A percentile compares a stretch with the other conserved stretches of the same genome.
Conservation (phyloP, 192 early-diverging fungal genomes). For the Umbelopsis ramanniana region DNA sequence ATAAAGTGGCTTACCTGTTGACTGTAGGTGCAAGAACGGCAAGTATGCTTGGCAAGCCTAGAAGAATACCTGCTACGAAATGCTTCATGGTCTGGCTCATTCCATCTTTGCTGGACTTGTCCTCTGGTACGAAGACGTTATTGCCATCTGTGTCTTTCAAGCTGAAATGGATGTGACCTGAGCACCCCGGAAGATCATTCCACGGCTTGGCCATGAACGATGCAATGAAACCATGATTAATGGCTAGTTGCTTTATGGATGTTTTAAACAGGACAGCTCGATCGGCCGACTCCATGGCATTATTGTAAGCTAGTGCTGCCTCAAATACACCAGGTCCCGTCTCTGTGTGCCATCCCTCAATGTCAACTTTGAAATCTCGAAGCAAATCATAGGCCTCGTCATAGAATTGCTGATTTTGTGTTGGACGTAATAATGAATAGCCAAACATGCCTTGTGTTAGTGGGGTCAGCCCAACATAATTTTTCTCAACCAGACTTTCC, state of each 20-base stretch:
- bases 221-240: slow-evolving; percentile 71
- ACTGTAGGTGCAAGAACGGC: slow-evolving; percentile 77
- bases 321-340: slow-evolving; percentile 86
- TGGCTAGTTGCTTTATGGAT: slow-evolving; percentile 71
- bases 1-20: slow-evolving; percentile 55
- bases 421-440: slow-evolving; percentile 72
- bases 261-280: slow-evolving; percentile 80
- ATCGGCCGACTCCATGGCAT: slow-evolving; percentile 66
- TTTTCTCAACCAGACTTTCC: slow-evolving; percentile 63
- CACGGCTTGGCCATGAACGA: slow-evolving; percentile 89
- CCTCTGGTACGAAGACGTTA: slow-evolving; percentile 57
- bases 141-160: slow-evolving; percentile 51
- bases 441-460: slow-evolving; percentile 86
- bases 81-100: slow-evolving; percentile 62
- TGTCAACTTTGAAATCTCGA: slow-evolving; percentile 57
- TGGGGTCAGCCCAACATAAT: slow-evolving; percentile 55
- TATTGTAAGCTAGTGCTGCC: slow-evolving; percentile 70
- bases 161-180: slow-evolving; percentile 80
- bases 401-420: slow-evolving; percentile 71
- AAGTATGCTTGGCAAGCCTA: slow-evolving; percentile 72
- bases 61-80: slow-evolving; percentile 57
- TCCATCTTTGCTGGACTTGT: slow-evolving; percentile 31
- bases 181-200: slow-evolving; percentile 72
- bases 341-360: slow-evolving; percentile 84
- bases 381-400: slow-evolving; percentile 70